A percentile compares a stretch with the other conserved stretches of the same genome.
phyloP scores from a whole-genome alignment of 768 basidiomycete species.

The Artomyces pyxidatus region DNA sequence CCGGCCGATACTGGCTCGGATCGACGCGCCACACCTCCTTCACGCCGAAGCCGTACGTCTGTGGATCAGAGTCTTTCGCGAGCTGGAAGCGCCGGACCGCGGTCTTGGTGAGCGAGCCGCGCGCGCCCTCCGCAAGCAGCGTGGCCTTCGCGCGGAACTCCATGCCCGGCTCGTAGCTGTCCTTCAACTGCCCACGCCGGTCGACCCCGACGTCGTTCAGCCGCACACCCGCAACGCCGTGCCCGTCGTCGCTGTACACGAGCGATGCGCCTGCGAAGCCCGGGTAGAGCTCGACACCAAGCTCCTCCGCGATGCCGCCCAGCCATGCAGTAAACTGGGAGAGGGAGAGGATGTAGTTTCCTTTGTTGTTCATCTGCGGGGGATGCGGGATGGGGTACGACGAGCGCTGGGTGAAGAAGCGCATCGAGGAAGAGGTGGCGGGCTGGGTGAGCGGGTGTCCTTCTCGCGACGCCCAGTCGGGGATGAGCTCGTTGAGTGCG shows the following conservation, averaged over 20 bases:
- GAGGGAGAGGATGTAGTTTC: slow-evolving; percentile 90
- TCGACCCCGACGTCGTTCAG: slow-evolving; percentile 95
- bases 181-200: slow-evolving; percentile 65
- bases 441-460: slow-evolving; percentile 77
- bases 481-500: slow-evolving; percentile 85
- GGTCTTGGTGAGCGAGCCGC: slow-evolving; percentile 83
- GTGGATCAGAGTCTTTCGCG: slow-evolving; percentile 61
- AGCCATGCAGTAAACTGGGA: slow-evolving; percentile 89
- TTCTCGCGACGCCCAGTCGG: slow-evolving; percentile 61
- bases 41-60: slow-evolving; percentile 93
- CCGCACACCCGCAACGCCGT: slow-evolving; percentile 64
- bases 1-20: slow-evolving; percentile 51
- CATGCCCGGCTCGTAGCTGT: slow-evolving; percentile 94
- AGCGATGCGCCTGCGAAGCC: slow-evolving; percentile 91
- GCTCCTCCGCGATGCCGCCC: slow-evolving; percentile 71
- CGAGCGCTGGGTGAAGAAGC: slow-evolving; percentile 61
- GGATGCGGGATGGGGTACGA: slow-evolving; percentile 89
- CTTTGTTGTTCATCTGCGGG: slow-evolving; percentile 92
- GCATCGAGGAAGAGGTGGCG: slow-evolving; percentile 76
- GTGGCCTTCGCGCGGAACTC: slow-evolving; percentile 89
- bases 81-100: slow-evolving; percentile 69
- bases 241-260: slow-evolving; percentile 57
- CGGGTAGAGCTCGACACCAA: slow-evolving; percentile 93
- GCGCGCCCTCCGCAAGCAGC: slow-evolving; percentile 90
- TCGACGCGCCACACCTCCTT: slow-evolving; percentile 97